Conservation (phyloP, 352 stramenopile species). For the Phytopythium chamaehyphon region DNA sequence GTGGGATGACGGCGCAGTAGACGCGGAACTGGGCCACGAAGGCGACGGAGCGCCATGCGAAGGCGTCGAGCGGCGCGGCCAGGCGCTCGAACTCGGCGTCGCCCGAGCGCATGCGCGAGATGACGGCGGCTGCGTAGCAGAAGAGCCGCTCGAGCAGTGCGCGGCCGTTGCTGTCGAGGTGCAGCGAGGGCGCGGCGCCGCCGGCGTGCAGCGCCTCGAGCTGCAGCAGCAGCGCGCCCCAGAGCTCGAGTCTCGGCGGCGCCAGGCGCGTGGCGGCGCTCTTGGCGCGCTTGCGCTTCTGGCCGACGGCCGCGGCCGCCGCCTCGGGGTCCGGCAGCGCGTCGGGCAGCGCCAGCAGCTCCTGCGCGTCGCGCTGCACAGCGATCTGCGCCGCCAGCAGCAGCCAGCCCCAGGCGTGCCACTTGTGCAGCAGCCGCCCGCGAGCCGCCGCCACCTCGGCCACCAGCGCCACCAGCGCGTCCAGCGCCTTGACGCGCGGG, state of each 20-base stretch:
- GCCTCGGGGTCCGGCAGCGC: not conserved
- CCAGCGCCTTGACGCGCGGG: conserved; percentile 22
- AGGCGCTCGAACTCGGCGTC: conserved; percentile 23
- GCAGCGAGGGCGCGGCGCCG: conserved; percentile 44
- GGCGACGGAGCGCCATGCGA: conserved; percentile 62
- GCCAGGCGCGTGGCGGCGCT: conserved; percentile 17
- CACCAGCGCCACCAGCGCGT: conserved; percentile 48
- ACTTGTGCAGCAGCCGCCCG: conserved; percentile 62
- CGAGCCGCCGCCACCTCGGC: conserved; percentile 24
- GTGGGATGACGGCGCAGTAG: conserved; percentile 63
- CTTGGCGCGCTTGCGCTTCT: conserved; percentile 24
- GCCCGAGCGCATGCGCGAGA: conserved; percentile 27
- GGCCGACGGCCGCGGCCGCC: conserved; percentile 1
- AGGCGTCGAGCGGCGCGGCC: conserved; percentile 43
- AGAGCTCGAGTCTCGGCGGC: conserved; percentile 39
- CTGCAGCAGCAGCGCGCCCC: conserved; percentile 56
- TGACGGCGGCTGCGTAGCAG: conserved; percentile 41
- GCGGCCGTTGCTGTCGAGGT: conserved; percentile 70
- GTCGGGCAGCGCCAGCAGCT: conserved; percentile 23
- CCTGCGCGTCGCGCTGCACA: conserved; percentile 42
- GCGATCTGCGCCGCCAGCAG: conserved; percentile 43
- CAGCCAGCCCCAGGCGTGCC: conserved; percentile 63
- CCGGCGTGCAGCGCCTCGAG: conserved; percentile 48
- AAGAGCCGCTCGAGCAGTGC: conserved; percentile 58
- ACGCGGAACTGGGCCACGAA: conserved; percentile 53